Base-by-base conservation (phyloP, 2,329 filamentous ascomycete genomes). In the Trichoderma sp. region DNA sequence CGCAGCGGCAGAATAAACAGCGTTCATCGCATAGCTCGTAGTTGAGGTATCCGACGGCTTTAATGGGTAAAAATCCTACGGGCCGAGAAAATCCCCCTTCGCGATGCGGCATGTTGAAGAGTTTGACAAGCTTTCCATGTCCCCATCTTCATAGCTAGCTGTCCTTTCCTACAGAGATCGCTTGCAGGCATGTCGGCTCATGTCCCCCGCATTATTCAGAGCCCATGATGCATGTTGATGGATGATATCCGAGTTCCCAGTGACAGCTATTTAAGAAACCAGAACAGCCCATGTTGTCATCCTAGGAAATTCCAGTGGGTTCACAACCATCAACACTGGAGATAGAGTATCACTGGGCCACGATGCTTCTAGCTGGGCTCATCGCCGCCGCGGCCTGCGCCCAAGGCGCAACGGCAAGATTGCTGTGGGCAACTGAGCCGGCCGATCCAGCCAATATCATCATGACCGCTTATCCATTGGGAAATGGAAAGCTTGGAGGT, bases 401-500 rank as follows among this genome's bases (percentile, higher is more conserved):
- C 58, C 33, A 27, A 6, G 19, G 66, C 24, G 59, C 31, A 57
- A 19, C 31, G 14, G 67, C 67, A 13, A 69, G 49, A 21, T 40
- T 27, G 16, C 11, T 69, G 8, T 69, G 67, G 67, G 60, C 67
- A 3, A 65, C 49, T 8, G 53, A 64, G 21, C 67, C 67, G 3
- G 67, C 67, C 11, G 67, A 69, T 31, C 52, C 60, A 56, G 65
- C 64, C 14, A 72, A 72, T 33, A 68, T 73, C 14, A 63, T 73
- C 3, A 73, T 71, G 56, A 70, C 71, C 4, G 70, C 68, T 3
- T 73, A 72, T 43, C 70, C 72, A 5, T 16, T 73, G 13, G 72
- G 72, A 19, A 73, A 73, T 62, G 72, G 72, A 49, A 70, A 68
- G 21, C 71, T 72, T 27, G 72, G 72, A 67, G 72, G 72, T 72